Conservation (phyloP, 305 asterid genomes). For the Andrographis paniculata region DNA sequence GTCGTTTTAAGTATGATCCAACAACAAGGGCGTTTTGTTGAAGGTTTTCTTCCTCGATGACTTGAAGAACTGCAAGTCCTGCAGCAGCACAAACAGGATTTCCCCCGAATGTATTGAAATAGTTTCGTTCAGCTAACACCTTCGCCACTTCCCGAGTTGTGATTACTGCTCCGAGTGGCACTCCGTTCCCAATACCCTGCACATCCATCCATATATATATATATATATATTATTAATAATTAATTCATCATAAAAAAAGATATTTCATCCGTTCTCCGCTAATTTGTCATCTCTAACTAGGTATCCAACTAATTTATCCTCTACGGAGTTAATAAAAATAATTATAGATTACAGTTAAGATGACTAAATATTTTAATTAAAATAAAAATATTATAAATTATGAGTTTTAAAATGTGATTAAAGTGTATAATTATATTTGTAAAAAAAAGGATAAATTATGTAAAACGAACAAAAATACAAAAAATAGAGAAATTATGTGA, state of each 20-base stretch:
- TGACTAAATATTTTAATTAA: too few species aligned
- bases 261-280: too few species aligned
- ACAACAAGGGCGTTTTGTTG: conserved; percentile 61
- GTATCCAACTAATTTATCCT: too few species aligned
- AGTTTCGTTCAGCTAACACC: conserved; percentile 45
- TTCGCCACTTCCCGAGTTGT: conserved; percentile 71
- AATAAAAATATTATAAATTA: background rate
- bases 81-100: conserved; percentile 87
- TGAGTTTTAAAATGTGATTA: background rate
- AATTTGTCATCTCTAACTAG: too few species aligned
- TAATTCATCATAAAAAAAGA: too few species aligned
- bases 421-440: background rate
- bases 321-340: too few species aligned
- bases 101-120: conserved; percentile 86
- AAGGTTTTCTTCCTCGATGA: conserved; percentile 70
- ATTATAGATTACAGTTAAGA: too few species aligned
- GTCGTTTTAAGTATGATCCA: conserved; percentile 62
- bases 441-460: background rate
- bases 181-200: conserved; percentile 52
- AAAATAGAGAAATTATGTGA: too few species aligned
- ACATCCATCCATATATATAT: too few species aligned
- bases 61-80: conserved; percentile 72
- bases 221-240: too few species aligned
- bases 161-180: conserved; percentile 83
- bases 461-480: too few species aligned